A percentile compares a stretch with the other conserved stretches of the same genome.
Evolutionary conservation across 306 rosid genomes (phyloP).

Genomic region (Oemleria cerasiformis): DNA sequence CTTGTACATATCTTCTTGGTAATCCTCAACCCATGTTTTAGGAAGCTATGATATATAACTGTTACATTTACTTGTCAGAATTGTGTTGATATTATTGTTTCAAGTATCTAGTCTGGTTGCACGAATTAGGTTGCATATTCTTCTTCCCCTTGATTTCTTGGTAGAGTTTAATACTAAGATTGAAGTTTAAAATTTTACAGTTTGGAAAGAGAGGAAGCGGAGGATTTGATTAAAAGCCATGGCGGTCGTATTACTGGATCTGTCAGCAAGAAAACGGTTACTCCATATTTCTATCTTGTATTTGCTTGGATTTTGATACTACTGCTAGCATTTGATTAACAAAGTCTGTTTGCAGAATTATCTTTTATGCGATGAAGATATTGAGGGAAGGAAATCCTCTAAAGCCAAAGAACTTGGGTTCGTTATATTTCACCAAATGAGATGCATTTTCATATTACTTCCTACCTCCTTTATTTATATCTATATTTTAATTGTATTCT

Average conservation of each 20-base stretch:
- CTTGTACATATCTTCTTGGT: conserved; percentile 5
- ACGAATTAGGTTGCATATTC: neutral
- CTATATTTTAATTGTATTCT: conserved; percentile 2
- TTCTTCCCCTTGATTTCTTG: neutral
- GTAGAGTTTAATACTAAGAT: conserved; percentile 1
- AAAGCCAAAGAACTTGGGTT: conserved; percentile 98
- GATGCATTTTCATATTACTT: conserved; percentile 13
- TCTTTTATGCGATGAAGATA: conserved; percentile 93
- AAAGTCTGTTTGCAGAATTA: conserved; percentile 63
- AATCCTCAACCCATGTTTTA: neutral
- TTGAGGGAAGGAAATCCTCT: conserved; percentile 84
- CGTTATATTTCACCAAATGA: conserved; percentile 28
- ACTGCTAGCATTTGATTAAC: conserved; percentile 23
- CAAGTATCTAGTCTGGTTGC: neutral
- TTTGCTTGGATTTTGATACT: conserved; percentile 16
- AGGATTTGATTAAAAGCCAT: conserved; percentile 91
- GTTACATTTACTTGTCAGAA: neutral
- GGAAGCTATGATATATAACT: neutral
- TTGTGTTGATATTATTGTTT: conserved; percentile 1
- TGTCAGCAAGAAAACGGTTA: conserved; percentile 92
- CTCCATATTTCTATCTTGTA: conserved; percentile 22
- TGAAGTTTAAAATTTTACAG: conserved; percentile 37
- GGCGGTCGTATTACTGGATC: conserved; percentile 96
- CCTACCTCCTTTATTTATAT: conserved; percentile 15
- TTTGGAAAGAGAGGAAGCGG: conserved; percentile 98